phyloP scores from a whole-genome alignment of 1,284 basidiomycete genomes.

The Boletellus deceptivus region DNA sequence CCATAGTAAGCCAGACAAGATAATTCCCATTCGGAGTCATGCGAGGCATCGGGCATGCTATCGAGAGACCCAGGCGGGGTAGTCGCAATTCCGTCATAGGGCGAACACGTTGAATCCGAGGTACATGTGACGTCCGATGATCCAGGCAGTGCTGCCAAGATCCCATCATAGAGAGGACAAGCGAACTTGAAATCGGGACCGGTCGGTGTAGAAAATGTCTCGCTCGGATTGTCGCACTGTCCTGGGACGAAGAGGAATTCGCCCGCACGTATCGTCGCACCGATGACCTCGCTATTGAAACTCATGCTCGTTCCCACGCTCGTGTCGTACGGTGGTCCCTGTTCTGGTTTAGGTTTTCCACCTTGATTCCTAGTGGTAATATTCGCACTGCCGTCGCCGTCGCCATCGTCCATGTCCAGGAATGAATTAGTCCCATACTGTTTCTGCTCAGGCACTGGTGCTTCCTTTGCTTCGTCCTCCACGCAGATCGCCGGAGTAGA shows the following conservation, averaged over 20 bases:
- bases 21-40: background rate
- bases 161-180: no score
- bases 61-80: no score
- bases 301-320: conserved; percentile 3
- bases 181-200: background rate
- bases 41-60: background rate
- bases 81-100: no score
- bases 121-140: no score
- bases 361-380: background rate
- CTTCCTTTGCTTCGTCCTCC: conserved; percentile 18
- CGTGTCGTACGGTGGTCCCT: conserved; percentile 21
- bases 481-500: conserved; percentile 21
- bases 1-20: background rate
- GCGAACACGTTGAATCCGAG: no score
- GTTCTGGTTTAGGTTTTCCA: background rate
- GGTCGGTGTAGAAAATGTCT: background rate
- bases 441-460: background rate
- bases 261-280: background rate
- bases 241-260: background rate
- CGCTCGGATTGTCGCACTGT: background rate
- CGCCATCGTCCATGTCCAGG: conserved; percentile 14
- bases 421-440: conserved; percentile 18
- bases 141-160: no score
- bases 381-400: background rate
- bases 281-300: conserved; percentile 19